Evolutionary conservation across 2,329 filamentous ascomycete genomes (phyloP).

Genomic region (Colletotrichum gigasporum): DNA sequence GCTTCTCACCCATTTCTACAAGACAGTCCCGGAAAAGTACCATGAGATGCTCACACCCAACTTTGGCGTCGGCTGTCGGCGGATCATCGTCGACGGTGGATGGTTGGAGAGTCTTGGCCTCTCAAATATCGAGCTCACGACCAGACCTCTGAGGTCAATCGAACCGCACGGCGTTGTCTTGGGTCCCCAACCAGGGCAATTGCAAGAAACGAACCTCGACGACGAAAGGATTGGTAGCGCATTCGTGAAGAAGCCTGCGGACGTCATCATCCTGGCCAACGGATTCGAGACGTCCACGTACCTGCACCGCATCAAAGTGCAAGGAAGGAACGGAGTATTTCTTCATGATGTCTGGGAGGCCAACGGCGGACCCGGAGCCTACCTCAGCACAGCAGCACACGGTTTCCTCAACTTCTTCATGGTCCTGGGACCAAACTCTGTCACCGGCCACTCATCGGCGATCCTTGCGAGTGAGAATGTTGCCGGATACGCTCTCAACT

Average conservation of each 20-base stretch:
- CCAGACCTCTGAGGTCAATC: slow-evolving; percentile 57
- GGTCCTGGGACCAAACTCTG: slow-evolving; percentile 69
- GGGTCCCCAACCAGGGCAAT: neutral
- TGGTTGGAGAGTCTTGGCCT: slow-evolving; percentile 64
- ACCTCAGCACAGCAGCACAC: slow-evolving; percentile 65
- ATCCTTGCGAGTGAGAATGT: slow-evolving; percentile 67
- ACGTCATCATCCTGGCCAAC: slow-evolving; percentile 69
- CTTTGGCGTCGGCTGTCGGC: slow-evolving; percentile 70
- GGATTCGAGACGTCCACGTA: slow-evolving; percentile 67
- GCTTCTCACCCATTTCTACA: slow-evolving; percentile 53
- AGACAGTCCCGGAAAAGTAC: slow-evolving; percentile 64
- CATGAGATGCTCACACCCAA: slow-evolving; percentile 69
- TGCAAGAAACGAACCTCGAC: neutral
- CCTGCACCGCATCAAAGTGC: slow-evolving; percentile 60
- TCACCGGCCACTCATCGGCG: slow-evolving; percentile 69
- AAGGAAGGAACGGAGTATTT: slow-evolving; percentile 49
- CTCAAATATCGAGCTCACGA: slow-evolving; percentile 55
- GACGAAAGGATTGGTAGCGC: slow-evolving; percentile 49
- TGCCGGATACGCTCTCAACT: neutral
- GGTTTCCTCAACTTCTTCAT: slow-evolving; percentile 74
- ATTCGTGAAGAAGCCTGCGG: slow-evolving; percentile 47
- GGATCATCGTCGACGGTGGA: slow-evolving; percentile 65
- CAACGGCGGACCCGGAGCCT: slow-evolving; percentile 65
- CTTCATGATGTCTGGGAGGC: slow-evolving; percentile 60
- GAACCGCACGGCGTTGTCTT: slow-evolving; percentile 49